Evolutionary conservation across 192 early-diverging fungal species (phyloP).

Genomic region (Dissophora ornata): DNA sequence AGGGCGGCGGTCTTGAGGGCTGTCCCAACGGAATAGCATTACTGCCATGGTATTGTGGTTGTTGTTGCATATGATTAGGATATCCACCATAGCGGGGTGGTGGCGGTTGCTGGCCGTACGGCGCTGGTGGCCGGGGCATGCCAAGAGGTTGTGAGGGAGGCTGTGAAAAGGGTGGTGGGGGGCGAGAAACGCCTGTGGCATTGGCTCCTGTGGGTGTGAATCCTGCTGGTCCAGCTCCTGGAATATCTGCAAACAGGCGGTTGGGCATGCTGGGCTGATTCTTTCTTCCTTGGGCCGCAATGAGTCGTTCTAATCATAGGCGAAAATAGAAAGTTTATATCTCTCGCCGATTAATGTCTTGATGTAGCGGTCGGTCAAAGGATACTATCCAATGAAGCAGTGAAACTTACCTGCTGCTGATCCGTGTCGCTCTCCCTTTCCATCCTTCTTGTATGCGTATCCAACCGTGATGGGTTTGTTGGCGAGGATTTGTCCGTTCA

Average conservation of each 20-base stretch:
- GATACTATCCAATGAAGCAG: neutral
- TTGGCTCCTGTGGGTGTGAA: constrained; percentile 50
- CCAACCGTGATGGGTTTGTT: constrained; percentile 91
- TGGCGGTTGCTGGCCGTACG: constrained; percentile 33
- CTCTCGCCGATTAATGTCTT: too few relatives aligned
- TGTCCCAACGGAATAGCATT: constrained; percentile 51
- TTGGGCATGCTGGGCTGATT: constrained; percentile 77
- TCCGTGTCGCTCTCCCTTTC: constrained; percentile 96
- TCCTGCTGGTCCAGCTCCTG: constrained; percentile 36
- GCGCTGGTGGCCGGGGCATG: constrained; percentile 46
- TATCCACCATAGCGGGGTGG: constrained; percentile 35
- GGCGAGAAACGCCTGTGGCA: constrained; percentile 27
- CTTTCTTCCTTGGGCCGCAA: constrained; percentile 90
- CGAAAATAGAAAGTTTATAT: constrained; percentile 1
- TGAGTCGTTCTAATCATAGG: constrained; percentile 88
- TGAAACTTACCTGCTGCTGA: constrained; percentile 80
- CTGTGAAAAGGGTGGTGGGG: constrained; percentile 37
- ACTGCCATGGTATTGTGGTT: constrained; percentile 44
- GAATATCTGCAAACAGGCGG: constrained; percentile 74
- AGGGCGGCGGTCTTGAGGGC: constrained; percentile 43
- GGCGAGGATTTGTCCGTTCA: constrained; percentile 97
- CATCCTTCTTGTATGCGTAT: constrained; percentile 99
- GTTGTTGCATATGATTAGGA: constrained; percentile 34
- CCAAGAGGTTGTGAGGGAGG: constrained; percentile 29
- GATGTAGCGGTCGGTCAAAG: too few relatives aligned